A percentile compares a stretch with the other conserved stretches of the same genome.
phyloP scores from a whole-genome alignment of 1,284 basidiomycete species.

The Omphalotus olearius region DNA sequence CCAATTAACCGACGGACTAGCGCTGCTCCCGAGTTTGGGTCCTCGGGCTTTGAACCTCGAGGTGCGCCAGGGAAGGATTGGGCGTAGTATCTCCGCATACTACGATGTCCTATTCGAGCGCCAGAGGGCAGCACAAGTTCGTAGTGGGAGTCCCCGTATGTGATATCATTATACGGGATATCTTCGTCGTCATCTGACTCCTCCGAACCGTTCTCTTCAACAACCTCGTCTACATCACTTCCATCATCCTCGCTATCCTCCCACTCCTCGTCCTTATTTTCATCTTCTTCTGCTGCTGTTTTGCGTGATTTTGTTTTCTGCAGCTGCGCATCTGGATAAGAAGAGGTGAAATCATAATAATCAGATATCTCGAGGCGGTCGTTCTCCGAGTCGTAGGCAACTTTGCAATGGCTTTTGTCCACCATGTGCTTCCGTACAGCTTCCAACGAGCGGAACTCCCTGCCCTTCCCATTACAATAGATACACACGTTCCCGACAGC shows the following conservation, averaged over 20 bases:
- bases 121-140: slow-evolving; percentile 97
- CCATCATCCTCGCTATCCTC: slow-evolving; percentile 52
- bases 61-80: slow-evolving; percentile 63
- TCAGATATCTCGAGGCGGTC: slow-evolving; percentile 90
- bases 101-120: slow-evolving; percentile 87
- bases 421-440: slow-evolving; percentile 92
- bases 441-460: slow-evolving; percentile 76
- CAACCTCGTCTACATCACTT: slow-evolving; percentile 49
- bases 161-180: slow-evolving; percentile 51
- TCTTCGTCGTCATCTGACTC: slow-evolving; percentile 40
- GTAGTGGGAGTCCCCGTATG: slow-evolving; percentile 73
- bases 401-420: slow-evolving; percentile 95
- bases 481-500: slow-evolving; percentile 92
- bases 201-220: slow-evolving; percentile 27
- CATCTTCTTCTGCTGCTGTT: slow-evolving; percentile 27
- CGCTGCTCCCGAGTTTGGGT: slow-evolving; percentile 68
- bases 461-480: slow-evolving; percentile 79
- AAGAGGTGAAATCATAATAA: slow-evolving; percentile 88
- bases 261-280: slow-evolving; percentile 55
- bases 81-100: slow-evolving; percentile 83
- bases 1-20: slow-evolving; percentile 71
- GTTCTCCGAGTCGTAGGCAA: slow-evolving; percentile 81
- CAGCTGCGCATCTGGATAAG: slow-evolving; percentile 58
- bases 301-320: slow-evolving; percentile 20
- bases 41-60: slow-evolving; percentile 38